Conservation (phyloP, 768 basidiomycete genomes). For the Sporobolomyces phaffii region DNA sequence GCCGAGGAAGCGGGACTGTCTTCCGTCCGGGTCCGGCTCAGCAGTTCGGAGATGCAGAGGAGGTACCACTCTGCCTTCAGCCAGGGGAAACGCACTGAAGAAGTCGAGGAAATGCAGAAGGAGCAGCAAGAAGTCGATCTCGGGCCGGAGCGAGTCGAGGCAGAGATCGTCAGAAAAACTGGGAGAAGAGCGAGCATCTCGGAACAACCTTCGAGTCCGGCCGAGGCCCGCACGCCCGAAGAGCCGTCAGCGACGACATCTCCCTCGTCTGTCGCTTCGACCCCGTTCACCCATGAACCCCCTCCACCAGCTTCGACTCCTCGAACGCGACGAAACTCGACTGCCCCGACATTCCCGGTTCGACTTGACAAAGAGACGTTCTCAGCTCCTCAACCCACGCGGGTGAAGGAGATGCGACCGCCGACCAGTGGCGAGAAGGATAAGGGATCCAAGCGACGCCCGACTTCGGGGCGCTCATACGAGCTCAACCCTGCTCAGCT, state of each 20-base stretch:
- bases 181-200: conserved; percentile 24
- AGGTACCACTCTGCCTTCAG: conserved; percentile 31
- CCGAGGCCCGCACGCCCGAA: conserved; percentile 15
- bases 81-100: conserved; percentile 4
- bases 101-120: conserved; percentile 17
- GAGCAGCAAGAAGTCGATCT: conserved; percentile 35
- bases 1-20: conserved; percentile 32
- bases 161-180: conserved; percentile 7
- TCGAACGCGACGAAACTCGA: conserved; percentile 31
- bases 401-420: conserved; percentile 7
- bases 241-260: background rate
- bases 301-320: conserved; percentile 8
- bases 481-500: background rate
- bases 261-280: background rate
- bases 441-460: background rate
- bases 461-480: background rate
- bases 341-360: conserved; percentile 10
- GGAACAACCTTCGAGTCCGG: background rate
- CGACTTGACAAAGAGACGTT: background rate
- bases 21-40: conserved; percentile 10
- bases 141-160: background rate
- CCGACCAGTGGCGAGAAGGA: background rate
- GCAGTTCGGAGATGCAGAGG: conserved; percentile 28
- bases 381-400: background rate
- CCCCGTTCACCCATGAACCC: background rate